Percentiles rank a stretch among this genome's conserved stretches.
These are phyloP conservation scores for Acrocalymma vagum DNA, from an alignment of 2,329 filamentous ascomycete genomes.

Conservation along the genomic window DNA sequence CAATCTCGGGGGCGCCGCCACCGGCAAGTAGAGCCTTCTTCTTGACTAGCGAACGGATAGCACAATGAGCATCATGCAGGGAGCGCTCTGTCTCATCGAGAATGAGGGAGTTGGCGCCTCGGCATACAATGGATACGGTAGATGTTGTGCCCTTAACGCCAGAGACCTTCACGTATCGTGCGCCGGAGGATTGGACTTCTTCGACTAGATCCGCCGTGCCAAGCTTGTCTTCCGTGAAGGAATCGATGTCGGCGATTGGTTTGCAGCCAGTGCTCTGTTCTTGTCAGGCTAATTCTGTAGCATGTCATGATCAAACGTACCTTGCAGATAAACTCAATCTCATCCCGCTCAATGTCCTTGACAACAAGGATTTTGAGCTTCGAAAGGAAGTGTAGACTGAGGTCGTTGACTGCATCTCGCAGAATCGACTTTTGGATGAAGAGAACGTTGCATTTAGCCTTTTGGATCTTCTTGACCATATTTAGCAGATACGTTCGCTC, in stretches of 20 bases:
- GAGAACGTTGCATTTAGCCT: constrained; percentile 98
- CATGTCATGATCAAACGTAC: constrained; percentile 27
- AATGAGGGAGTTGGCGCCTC: constrained; percentile 92
- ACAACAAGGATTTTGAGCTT: constrained; percentile 95
- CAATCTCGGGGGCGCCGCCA: constrained; percentile 94
- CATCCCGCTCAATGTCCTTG: constrained; percentile 98
- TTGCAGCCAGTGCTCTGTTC: constrained; percentile 88
- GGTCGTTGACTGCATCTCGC: constrained; percentile 95
- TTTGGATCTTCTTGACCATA: constrained; percentile 99
- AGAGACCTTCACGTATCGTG: constrained; percentile 93
- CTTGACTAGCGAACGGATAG: constrained; percentile 97
- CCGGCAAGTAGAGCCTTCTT: constrained; percentile 99
- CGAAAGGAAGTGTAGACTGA: constrained; percentile 95
- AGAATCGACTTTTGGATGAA: constrained; percentile 99
- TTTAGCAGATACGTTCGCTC: constrained; percentile 97
- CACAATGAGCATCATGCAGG: constrained; percentile 96
- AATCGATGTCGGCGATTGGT: constrained; percentile 97
- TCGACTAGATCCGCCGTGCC: constrained; percentile 93
- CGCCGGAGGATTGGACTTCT: constrained; percentile 86
- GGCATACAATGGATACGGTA: constrained; percentile 93
- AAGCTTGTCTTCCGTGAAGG: constrained; percentile 98
- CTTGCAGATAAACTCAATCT: constrained; percentile 99
- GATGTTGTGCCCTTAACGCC: constrained; percentile 84
- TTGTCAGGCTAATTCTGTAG: too few relatives aligned
- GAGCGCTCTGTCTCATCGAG: constrained; percentile 97